Percentiles rank a stretch among this genome's conserved stretches.
These are phyloP conservation scores for Prunus yedoensis DNA, from an alignment of 331 rosid species.

Conservation along the genomic window DNA sequence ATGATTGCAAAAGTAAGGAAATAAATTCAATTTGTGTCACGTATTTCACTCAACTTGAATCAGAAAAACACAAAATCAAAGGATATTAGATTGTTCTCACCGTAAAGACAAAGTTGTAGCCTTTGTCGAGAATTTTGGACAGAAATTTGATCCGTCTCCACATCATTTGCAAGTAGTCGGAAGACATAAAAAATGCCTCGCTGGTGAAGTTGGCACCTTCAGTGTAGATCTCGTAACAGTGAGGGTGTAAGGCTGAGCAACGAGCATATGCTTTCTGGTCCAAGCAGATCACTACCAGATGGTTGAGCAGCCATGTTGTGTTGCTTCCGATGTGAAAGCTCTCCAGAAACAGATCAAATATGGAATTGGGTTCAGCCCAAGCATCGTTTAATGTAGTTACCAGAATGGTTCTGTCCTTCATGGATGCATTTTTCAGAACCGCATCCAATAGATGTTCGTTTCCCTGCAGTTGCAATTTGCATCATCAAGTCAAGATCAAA, in stretches of 20 bases:
- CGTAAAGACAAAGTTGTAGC: slow-evolving; percentile 79
- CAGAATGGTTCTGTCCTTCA: slow-evolving; percentile 60
- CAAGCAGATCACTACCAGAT: slow-evolving; percentile 60
- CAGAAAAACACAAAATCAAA: too few species aligned
- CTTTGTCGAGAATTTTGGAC: slow-evolving; percentile 57
- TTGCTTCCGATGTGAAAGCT: slow-evolving; percentile 66
- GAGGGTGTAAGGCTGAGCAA: slow-evolving; percentile 56
- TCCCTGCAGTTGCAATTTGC: background rate
- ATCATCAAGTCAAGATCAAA: too few species aligned
- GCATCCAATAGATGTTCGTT: slow-evolving; percentile 21
- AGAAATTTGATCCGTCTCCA: slow-evolving; percentile 73
- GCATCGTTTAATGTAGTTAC: slow-evolving; percentile 83
- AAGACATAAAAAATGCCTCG: slow-evolving; percentile 68
- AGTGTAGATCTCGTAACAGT: slow-evolving; percentile 52
- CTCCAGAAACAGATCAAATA: slow-evolving; percentile 71
- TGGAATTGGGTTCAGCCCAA: slow-evolving; percentile 78
- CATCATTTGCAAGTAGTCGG: slow-evolving; percentile 74
- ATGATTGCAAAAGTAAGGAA: too few species aligned
- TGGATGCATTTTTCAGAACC: slow-evolving; percentile 54
- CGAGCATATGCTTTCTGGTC: slow-evolving; percentile 69
- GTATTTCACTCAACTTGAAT: too few species aligned
- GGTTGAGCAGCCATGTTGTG: slow-evolving; percentile 56
- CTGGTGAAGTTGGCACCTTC: slow-evolving; percentile 47
- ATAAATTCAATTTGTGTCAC: too few species aligned
- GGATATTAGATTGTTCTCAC: slow-evolving; percentile 19